A percentile compares a stretch with the other conserved stretches of the same genome.
phyloP scores from a whole-genome alignment of 2,329 filamentous ascomycete genomes.

The Aspergillus vadensis region DNA sequence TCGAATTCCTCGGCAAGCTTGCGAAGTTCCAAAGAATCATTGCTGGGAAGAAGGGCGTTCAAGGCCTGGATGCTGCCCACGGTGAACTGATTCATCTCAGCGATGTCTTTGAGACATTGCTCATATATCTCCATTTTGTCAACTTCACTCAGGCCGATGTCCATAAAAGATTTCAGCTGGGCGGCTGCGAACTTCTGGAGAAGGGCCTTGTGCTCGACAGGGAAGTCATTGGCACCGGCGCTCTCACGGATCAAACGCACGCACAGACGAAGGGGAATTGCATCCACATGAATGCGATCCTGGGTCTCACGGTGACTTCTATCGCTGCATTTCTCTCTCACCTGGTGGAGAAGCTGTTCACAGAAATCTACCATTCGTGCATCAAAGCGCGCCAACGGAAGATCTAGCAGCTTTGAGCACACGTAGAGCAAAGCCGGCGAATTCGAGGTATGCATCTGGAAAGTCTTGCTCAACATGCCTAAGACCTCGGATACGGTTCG shows the following conservation, averaged over 20 bases:
- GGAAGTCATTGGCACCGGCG: constrained; percentile 57
- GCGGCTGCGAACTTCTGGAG: constrained; percentile 65
- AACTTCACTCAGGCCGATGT: constrained; percentile 55
- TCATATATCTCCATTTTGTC: constrained; percentile 65
- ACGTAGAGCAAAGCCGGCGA: constrained; percentile 61
- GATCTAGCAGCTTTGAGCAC: constrained; percentile 67
- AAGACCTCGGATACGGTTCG: constrained; percentile 80
- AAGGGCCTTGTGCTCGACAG: constrained; percentile 60
- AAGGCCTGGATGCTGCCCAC: constrained; percentile 74
- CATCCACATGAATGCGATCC: constrained; percentile 36
- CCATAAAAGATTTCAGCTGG: constrained; percentile 64
- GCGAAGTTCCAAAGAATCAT: constrained; percentile 56
- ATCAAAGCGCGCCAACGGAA: constrained; percentile 66
- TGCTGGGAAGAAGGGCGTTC: constrained; percentile 43
- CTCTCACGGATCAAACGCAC: constrained; percentile 73
- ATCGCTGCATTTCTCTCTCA: constrained; percentile 48
- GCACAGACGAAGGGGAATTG: constrained; percentile 56
- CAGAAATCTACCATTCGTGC: constrained; percentile 63
- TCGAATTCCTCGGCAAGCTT: constrained; percentile 63
- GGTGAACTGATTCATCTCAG: constrained; percentile 62
- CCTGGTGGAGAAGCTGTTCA: constrained; percentile 56
- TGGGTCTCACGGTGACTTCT: constrained; percentile 28
- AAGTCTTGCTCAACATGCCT: constrained; percentile 60
- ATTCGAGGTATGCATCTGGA: constrained; percentile 47
- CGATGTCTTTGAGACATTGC: constrained; percentile 69